Base-by-base conservation (phyloP, 768 basidiomycete genomes). In the Porphyrellus cyaneotinctus region DNA sequence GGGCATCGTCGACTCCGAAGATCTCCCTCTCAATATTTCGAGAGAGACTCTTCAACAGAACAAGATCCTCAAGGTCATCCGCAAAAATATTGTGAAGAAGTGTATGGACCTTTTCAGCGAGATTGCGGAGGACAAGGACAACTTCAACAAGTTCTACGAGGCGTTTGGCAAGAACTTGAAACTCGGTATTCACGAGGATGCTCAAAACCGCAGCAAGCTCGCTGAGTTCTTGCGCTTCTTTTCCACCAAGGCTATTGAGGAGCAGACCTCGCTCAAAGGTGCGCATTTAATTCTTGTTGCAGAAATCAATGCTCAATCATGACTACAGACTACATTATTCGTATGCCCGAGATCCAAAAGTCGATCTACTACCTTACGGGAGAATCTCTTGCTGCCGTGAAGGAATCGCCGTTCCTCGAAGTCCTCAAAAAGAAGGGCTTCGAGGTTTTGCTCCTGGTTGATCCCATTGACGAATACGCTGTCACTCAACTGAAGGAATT, bases 1-100 rank as follows among this genome's bases (percentile, higher is more conserved):
- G 84, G 93, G 93, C 81, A 97, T 99, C 70, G 97, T 99, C 75
- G 95, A 99, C 81, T 98, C 95, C 30, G 97, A 99, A 78, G 97
- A 99, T 73, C 86, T 99, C 28, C 97, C 97, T 24, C 91, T 98
- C 69, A 99, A 99, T 84, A 98, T 99, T 75, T 98, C 97, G 39
- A 94, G 97, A 77, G 95, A 99, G 81, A 97, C 95, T 31, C 85
- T 99, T 51, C 97, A 99, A 74, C 97, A 98, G 71, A 98, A 98
- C 84, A 99, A 98, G 85, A 99, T 99, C 63, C 88, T 99, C 65
- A 99, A 98, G 81, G 94, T 97, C 72, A 95, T 95, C 72, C 91
- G 93, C 73, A 97, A 97, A 85, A 97, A 97, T 80, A 83, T 98
- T 50, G 95, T 98, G 73, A 98, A 93, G 85, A 97, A 97, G 80